Evolutionary conservation across 805 yeast genomes (phyloP), one percentile per base, ranked within the genome.

Genomic region (Suhomyces tanzawaensis): DNA sequence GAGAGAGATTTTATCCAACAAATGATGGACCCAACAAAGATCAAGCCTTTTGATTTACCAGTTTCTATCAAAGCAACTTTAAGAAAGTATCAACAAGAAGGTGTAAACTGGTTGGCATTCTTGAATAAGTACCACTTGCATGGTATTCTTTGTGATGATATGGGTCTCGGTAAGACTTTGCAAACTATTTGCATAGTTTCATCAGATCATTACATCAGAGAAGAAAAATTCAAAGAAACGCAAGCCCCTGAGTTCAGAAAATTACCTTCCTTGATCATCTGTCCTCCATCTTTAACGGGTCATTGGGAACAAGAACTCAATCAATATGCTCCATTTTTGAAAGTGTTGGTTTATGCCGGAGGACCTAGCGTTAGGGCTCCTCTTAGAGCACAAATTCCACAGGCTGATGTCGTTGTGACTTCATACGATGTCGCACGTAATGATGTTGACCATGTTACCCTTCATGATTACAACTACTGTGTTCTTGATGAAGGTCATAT

Each of bases 401-500:
- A 62, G 0, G 79, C 76, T n/a, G 98, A 95, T 62, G 79, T 93
- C 30, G 82, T 93, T 33, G 91, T 93, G 4, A 91, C 98, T 0
- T 89, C 97, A 0, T 93, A 93, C 60, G 99, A 93, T 69, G 95
- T 93, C 37, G 89, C 95, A 33, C 77, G 99, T 55, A 93, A 93
- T 60, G 99, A 93, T 61, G 77, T 82, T 18, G 84, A 81, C 4
- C 66, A 71, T 45, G 58, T 93, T 15, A 56, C 78, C 1, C 58
- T 62, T 1, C 73, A 71, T 45, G 85, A 82, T 53, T 93, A 82
- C 70, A 93, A 93, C 59, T 93, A 93, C 57, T 91, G 98, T 67
- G 95, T 93, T 7, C 66, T 93, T 43, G 99, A 93, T 62, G 99
- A 93, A 67, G 99, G 99, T 28, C 99, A 93, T 62, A 89, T 93